Percentiles rank a stretch among this genome's conserved stretches.
Conservation (phyloP, 116 monocot genomes). For the Cymodocea nodosa region DNA sequence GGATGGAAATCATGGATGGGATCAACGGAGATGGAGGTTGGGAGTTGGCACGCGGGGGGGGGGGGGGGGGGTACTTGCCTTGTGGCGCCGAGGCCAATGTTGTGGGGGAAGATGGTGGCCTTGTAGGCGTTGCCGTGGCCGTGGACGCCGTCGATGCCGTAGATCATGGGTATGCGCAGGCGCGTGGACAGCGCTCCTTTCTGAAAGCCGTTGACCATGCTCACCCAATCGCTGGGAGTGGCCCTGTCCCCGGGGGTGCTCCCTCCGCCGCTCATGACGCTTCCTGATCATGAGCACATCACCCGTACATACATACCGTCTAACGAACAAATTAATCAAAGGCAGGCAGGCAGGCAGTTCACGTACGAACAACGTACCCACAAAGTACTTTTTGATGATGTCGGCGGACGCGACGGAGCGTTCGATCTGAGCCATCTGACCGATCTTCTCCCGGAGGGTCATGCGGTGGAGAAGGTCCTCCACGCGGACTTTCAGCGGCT, state of each 20-base stretch:
- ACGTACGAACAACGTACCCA: conserved; percentile 20
- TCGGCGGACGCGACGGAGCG: conserved; percentile 32
- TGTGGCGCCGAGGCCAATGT: conserved; percentile 57
- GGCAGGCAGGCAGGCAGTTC: background rate
- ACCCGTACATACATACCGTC: background rate
- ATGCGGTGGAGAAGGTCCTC: conserved; percentile 41
- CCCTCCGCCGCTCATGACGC: conserved; percentile 49
- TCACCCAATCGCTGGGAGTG: conserved; percentile 33
- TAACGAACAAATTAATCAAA: background rate
- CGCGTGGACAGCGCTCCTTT: conserved; percentile 37
- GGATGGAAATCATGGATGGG: no score
- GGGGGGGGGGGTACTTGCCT: conserved; percentile 16
- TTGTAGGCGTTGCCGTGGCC: conserved; percentile 59
- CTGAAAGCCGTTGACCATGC: conserved; percentile 46
- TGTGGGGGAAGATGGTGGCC: conserved; percentile 64
- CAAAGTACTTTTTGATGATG: conserved; percentile 44
- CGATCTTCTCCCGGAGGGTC: conserved; percentile 65
- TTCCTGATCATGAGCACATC: conserved; percentile 20
- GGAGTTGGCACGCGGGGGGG: background rate
- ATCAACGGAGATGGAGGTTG: no score
- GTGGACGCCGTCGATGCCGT: conserved; percentile 65
- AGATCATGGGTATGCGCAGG: conserved; percentile 58
- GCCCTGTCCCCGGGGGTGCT: conserved; percentile 40
- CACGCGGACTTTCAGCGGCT: conserved; percentile 26
- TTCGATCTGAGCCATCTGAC: conserved; percentile 77